Conservation (phyloP, 306 rosid species). For the Pyrus communis region DNA sequence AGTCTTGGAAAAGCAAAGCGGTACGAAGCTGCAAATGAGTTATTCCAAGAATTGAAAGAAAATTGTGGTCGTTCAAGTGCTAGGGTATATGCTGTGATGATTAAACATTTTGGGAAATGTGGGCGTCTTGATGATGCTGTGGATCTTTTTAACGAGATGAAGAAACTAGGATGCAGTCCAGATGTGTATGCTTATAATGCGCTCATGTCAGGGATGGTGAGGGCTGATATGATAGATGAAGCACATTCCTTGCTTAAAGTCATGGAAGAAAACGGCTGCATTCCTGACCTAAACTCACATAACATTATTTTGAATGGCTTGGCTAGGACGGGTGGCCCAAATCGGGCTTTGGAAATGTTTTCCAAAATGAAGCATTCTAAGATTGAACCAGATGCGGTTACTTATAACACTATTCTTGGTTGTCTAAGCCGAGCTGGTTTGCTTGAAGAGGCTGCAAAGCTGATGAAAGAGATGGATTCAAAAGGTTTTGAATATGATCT, state of each 20-base stretch:
- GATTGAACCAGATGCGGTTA: constrained; percentile 65
- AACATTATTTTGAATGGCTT: constrained; percentile 74
- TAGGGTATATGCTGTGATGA: constrained; percentile 96
- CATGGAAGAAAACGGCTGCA: constrained; percentile 78
- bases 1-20: constrained; percentile 86
- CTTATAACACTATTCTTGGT: constrained; percentile 78
- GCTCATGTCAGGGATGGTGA: constrained; percentile 89
- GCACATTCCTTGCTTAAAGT: constrained; percentile 61
- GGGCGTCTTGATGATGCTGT: constrained; percentile 66
- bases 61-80: constrained; percentile 81
- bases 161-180: constrained; percentile 70
- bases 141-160: constrained; percentile 74
- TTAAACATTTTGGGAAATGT: constrained; percentile 83
- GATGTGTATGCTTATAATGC: constrained; percentile 86
- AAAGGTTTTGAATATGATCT: constrained; percentile 65
- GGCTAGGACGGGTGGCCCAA: constrained; percentile 72
- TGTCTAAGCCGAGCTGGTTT: constrained; percentile 87
- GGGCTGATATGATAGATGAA: constrained; percentile 69
- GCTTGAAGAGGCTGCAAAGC: constrained; percentile 84
- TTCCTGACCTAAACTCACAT: constrained; percentile 70
- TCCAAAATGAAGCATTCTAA: constrained; percentile 53
- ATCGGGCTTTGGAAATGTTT: constrained; percentile 68
- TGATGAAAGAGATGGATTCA: constrained; percentile 84
- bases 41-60: constrained; percentile 84
- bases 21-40: constrained; percentile 85